Evolutionary conservation across 257 asterid species (phyloP).

Genomic region (Lycium ferocissimum): DNA sequence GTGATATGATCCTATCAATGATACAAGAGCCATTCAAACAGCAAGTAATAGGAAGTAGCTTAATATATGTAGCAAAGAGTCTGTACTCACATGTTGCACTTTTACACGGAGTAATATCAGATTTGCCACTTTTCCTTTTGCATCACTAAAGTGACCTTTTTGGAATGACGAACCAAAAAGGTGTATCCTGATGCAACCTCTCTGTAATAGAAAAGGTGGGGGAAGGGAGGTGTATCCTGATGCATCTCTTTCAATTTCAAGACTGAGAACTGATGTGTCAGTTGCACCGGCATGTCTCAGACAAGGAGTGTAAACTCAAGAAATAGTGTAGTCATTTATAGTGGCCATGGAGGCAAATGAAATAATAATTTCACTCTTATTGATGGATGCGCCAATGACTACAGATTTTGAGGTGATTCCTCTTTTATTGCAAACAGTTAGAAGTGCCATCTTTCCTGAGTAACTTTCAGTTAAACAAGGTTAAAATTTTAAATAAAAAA

Average conservation of each 20-base stretch:
- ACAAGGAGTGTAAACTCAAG: neutral
- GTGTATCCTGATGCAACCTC: slow-evolving; percentile 72
- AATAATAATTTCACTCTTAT: neutral
- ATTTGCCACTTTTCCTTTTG: slow-evolving; percentile 55
- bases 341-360: neutral
- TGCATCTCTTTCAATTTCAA: slow-evolving; percentile 25
- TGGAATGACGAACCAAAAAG: slow-evolving; percentile 54
- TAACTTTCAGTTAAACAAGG: slow-evolving; percentile 8
- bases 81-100: slow-evolving; percentile 56
- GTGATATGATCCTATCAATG: neutral
- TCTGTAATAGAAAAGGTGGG: neutral
- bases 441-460: neutral
- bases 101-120: slow-evolving; percentile 50
- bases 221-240: neutral
- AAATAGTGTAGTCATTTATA: neutral
- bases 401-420: neutral
- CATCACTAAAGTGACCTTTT: slow-evolving; percentile 84
- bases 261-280: neutral
- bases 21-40: neutral
- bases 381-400: neutral
- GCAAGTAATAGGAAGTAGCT: neutral
- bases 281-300: neutral
- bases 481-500: neutral
- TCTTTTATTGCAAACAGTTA: slow-evolving; percentile 27
- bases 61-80: slow-evolving; percentile 53